A percentile compares a stretch with the other conserved stretches of the same genome.
phyloP scores from a whole-genome alignment of 768 basidiomycete genomes.

The Termitomyces sp. region DNA sequence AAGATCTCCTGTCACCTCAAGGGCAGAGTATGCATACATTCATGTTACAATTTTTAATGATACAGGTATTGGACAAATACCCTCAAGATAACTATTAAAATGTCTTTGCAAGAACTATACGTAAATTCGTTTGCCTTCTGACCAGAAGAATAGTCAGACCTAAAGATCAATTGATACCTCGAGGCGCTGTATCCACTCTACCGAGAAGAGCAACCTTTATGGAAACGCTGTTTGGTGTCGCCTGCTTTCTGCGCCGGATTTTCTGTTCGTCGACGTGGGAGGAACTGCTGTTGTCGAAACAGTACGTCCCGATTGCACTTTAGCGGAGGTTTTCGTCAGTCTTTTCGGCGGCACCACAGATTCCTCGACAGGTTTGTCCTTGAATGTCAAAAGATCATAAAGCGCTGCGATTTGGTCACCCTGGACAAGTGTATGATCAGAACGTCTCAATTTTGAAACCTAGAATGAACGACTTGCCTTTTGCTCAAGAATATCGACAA shows the following conservation, averaged over 20 bases:
- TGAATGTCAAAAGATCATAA: conserved; percentile 77
- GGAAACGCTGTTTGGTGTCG: not conserved
- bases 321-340: not conserved
- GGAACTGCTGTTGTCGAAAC: conserved; percentile 5
- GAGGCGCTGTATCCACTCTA: not conserved
- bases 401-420: conserved; percentile 93
- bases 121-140: not conserved
- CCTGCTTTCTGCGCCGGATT: not conserved
- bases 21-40: not conserved
- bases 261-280: conserved; percentile 6
- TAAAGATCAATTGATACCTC: not conserved
- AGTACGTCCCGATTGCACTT: not conserved
- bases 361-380: conserved; percentile 48
- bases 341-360: conserved; percentile 18
- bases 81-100: not conserved
- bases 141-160: not conserved
- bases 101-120: conserved; percentile 7
- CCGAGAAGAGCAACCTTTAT: not conserved
- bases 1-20: not conserved
- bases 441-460: not conserved
- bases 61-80: conserved; percentile 1
- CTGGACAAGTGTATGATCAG: conserved; percentile 30
- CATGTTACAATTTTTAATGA: not conserved
- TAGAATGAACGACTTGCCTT: conserved; percentile 48
- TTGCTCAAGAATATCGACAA: conserved; percentile 87